Percentiles rank a stretch among this genome's conserved stretches.
Conservation (phyloP, 140 eudicot genomes). For the Cichorium intybus region DNA sequence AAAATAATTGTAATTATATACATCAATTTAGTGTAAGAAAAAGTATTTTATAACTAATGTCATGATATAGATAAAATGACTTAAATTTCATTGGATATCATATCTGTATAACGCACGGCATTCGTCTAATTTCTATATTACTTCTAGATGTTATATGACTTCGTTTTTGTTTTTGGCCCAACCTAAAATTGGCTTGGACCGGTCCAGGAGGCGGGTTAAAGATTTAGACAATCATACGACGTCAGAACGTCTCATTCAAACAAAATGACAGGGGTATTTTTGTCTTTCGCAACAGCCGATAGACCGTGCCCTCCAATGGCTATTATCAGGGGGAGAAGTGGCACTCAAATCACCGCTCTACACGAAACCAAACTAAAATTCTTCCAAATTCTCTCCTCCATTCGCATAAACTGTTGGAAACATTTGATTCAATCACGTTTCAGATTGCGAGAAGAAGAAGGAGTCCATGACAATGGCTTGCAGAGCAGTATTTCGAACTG, state of each 20-base stretch:
- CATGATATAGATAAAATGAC: too few relatives aligned
- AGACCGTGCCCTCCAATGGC: neutral
- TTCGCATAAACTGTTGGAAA: neutral
- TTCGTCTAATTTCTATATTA: too few relatives aligned
- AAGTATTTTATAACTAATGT: too few relatives aligned
- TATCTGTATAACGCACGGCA: too few relatives aligned
- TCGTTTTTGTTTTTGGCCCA: too few relatives aligned
- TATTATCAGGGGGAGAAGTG: conserved; percentile 11
- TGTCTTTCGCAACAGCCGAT: neutral
- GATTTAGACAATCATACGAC: neutral
- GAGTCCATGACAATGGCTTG: conserved; percentile 34
- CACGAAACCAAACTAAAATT: conserved; percentile 5
- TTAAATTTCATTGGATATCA: too few relatives aligned
- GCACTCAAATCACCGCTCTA: conserved; percentile 16
- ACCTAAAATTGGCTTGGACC: too few relatives aligned
- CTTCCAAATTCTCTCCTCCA: conserved; percentile 16
- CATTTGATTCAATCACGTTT: neutral
- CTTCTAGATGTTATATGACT: too few relatives aligned
- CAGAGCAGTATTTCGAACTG: conserved; percentile 31
- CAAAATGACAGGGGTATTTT: neutral
- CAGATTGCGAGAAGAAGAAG: neutral
- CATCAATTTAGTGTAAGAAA: too few relatives aligned
- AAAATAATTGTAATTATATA: too few relatives aligned
- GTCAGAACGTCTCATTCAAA: neutral
- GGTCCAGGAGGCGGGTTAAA: too few relatives aligned